A percentile compares a stretch with the other conserved stretches of the same genome.
phyloP scores from a whole-genome alignment of 129 eudicot genomes.

The Silybum marianum region DNA sequence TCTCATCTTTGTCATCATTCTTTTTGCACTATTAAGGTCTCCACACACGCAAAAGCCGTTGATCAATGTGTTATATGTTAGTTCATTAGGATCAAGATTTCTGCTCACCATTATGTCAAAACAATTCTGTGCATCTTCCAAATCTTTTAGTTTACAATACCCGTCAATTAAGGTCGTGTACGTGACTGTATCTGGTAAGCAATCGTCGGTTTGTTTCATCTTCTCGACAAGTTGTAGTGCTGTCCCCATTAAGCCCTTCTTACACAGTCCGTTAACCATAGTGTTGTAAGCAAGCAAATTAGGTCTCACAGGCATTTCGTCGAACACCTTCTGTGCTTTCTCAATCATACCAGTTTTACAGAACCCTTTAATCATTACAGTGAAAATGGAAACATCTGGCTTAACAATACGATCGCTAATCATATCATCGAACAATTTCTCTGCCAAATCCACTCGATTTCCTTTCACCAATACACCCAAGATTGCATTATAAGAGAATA shows the following conservation, averaged over 20 bases:
- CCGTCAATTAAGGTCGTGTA: constrained; percentile 65
- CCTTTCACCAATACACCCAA: constrained; percentile 55
- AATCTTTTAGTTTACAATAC: constrained; percentile 51
- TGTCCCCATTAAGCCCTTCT: constrained; percentile 42
- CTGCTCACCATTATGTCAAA: constrained; percentile 48
- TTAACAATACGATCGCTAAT: constrained; percentile 34
- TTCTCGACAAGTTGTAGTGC: constrained; percentile 38
- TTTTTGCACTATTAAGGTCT: constrained; percentile 51
- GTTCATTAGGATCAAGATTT: constrained; percentile 46
- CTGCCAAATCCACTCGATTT: constrained; percentile 32
- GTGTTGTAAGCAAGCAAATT: constrained; percentile 46
- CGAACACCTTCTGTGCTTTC: constrained; percentile 63
- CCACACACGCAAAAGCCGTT: constrained; percentile 55
- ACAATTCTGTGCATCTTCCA: constrained; percentile 44
- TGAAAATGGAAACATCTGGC: constrained; percentile 54
- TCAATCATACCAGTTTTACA: constrained; percentile 53
- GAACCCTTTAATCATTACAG: constrained; percentile 56
- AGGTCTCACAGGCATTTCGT: constrained; percentile 44
- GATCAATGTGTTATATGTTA: constrained; percentile 52
- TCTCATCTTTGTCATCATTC: constrained; percentile 58
- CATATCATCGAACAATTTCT: constrained; percentile 37
- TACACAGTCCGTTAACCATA: constrained; percentile 53
- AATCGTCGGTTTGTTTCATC: constrained; percentile 41
- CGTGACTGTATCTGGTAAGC: constrained; percentile 52
- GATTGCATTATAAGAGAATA: constrained; percentile 57